Conservation (phyloP, 306 rosid genomes). For the Quercus alba region DNA sequence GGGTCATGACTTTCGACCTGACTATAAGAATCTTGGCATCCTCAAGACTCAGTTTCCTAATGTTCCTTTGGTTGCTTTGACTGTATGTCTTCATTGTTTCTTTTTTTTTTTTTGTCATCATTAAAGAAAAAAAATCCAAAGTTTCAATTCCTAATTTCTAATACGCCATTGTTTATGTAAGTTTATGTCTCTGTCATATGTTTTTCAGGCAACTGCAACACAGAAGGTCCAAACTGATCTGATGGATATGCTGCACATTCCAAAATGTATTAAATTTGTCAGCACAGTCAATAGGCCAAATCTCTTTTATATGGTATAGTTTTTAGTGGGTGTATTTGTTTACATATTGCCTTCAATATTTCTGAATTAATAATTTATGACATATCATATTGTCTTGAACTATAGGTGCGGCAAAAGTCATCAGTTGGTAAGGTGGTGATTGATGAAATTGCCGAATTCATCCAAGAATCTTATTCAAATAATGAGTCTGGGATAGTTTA, state of each 20-base stretch:
- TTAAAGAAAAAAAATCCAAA: conserved; percentile 6
- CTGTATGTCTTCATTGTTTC: conserved; percentile 48
- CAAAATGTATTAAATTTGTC: conserved; percentile 83
- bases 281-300: conserved; percentile 95
- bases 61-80: conserved; percentile 85
- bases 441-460: conserved; percentile 75
- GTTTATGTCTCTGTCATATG: neutral
- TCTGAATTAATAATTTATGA: conserved; percentile 14
- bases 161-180: neutral
- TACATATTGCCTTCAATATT: neutral
- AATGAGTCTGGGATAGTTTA: conserved; percentile 87
- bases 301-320: conserved; percentile 75
- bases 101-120: neutral
- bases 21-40: conserved; percentile 91
- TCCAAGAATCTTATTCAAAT: conserved; percentile 71
- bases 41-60: conserved; percentile 93
- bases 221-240: conserved; percentile 90
- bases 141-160: conserved; percentile 7
- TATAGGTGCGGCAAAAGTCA: conserved; percentile 86
- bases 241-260: conserved; percentile 89
- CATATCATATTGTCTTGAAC: conserved; percentile 14
- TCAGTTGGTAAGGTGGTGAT: conserved; percentile 75
- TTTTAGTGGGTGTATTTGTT: neutral
- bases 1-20: conserved; percentile 99
- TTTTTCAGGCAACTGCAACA: conserved; percentile 91